A percentile compares a stretch with the other conserved stretches of the same genome.
Evolutionary conservation across 805 yeast genomes (phyloP).

Genomic region (Wilhelminamyces savonicus): DNA sequence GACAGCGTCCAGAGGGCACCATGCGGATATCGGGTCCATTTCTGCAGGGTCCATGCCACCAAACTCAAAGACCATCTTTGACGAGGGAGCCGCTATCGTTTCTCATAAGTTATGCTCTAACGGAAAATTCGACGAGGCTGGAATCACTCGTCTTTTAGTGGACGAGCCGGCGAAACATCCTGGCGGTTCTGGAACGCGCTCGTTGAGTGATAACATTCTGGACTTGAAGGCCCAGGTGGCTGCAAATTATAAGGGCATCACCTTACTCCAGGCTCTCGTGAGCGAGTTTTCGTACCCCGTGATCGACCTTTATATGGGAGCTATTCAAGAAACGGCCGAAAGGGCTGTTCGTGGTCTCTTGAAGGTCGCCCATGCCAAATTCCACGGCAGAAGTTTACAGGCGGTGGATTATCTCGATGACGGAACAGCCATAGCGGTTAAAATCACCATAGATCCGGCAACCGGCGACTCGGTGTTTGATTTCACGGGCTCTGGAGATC

Average conservation of each 20-base stretch:
- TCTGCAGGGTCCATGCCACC: constrained; percentile 96
- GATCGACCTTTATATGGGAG: constrained; percentile 70
- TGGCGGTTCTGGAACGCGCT: constrained; percentile 86
- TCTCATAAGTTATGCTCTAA: constrained; percentile 64
- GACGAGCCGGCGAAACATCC: constrained; percentile 75
- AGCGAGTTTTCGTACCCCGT: constrained; percentile 54
- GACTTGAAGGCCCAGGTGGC: constrained; percentile 37
- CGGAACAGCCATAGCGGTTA: constrained; percentile 61
- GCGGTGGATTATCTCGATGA: constrained; percentile 74
- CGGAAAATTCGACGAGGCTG: constrained; percentile 71
- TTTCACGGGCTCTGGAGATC: constrained; percentile 81
- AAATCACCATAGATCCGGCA: constrained; percentile 40
- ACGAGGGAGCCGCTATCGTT: constrained; percentile 87
- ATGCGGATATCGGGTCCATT: constrained; percentile 91
- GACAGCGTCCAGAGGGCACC: constrained; percentile 94
- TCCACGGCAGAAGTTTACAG: constrained; percentile 31
- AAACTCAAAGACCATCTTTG: constrained; percentile 72
- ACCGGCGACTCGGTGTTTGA: constrained; percentile 69
- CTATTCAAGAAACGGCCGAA: constrained; percentile 77
- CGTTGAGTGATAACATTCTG: constrained; percentile 75
- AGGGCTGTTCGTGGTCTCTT: constrained; percentile 49
- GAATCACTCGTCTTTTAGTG: constrained; percentile 54
- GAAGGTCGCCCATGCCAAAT: constrained; percentile 29
- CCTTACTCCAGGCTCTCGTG: constrained; percentile 53
- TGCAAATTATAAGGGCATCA: constrained; percentile 45